Percentiles rank a stretch among this genome's conserved stretches.
These are phyloP conservation scores for Euphrasia confusa DNA, from an alignment of 257 asterid species.

Conservation along the genomic window DNA sequence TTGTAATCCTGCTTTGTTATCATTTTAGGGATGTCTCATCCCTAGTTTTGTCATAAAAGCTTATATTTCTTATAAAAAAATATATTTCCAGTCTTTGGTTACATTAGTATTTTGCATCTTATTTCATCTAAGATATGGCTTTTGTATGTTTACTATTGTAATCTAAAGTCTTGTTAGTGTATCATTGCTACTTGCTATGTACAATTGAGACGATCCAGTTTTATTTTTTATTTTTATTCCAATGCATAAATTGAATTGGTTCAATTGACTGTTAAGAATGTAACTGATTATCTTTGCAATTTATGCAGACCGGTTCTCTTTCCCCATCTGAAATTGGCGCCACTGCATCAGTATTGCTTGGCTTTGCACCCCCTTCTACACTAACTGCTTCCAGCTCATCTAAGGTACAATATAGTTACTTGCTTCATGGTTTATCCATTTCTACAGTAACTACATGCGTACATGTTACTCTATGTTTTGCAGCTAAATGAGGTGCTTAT, in stretches of 20 bases:
- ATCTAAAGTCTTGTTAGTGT: conserved; percentile 4
- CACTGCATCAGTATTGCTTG: conserved; percentile 80
- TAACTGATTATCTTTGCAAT: conserved; percentile 7
- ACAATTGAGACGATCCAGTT: conserved; percentile 4
- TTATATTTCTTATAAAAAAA: no score
- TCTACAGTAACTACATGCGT: conserved; percentile 11
- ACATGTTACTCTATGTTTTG: conserved; percentile 24
- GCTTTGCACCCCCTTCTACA: conserved; percentile 64
- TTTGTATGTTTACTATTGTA: background rate
- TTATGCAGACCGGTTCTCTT: conserved; percentile 60
- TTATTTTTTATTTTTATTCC: conserved; percentile 5
- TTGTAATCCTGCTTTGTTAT: no score
- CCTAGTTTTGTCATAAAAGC: no score
- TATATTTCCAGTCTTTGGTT: no score
- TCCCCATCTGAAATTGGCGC: conserved; percentile 74
- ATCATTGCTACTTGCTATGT: conserved; percentile 7
- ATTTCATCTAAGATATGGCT: no score
- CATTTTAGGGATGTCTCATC: no score
- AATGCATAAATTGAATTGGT: conserved; percentile 1
- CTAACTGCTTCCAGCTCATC: conserved; percentile 68
- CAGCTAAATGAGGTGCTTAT: conserved; percentile 82
- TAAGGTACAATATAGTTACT: conserved; percentile 44
- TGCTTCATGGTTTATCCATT: background rate
- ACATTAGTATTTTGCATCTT: no score
- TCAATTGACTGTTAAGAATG: background rate